Base-by-base conservation (phyloP, 2,329 filamentous ascomycete species). In the Aspergillus amoenus region DNA sequence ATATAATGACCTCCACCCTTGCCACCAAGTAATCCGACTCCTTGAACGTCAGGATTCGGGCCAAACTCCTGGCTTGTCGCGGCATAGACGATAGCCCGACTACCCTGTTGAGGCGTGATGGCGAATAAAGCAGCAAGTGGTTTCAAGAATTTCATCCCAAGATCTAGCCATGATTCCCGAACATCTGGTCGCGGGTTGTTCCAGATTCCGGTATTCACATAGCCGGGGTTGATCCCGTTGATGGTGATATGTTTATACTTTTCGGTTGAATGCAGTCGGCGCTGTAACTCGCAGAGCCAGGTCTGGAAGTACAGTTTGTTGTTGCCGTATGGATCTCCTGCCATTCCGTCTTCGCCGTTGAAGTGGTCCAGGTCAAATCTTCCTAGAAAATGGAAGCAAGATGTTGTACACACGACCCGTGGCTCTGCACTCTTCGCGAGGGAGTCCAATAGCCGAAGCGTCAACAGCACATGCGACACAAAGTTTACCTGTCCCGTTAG, bases 251-350 rank as follows among this genome's bases (percentile, higher is more conserved):
- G 55, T 5, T 22, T 47, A 39, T 57, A 53, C 8, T 27, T 27
- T 2, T 24, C 8, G 21, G 9, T 30, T 9, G 2, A 11, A 3
- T 46, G 34, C 3, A 53, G 34, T 1, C 49, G 55, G 18, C 6
- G n/a, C 2, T 52, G 49, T 15, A 53, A 9, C n/a, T 57, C 55
- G 0, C n/a, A 11, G 2, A 57, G 13, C 55, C 55, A 57, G 1
- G 39, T 49, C 24, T 57, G 55, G 43, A 34, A 57, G 8, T 52
- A 57, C 1, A 57, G 43, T 5, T 57, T 57, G 37, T 57, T 57
- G 32, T 52, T 57, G 2, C 32, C 34, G 44, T 57, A 57, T 3
- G 49, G 34, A 4, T 52, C 21, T 8, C 43, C 43, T 9, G 4
- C 8, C 49, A 52, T 43, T 17, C 44, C 55, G 4, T 9, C 7